Evolutionary conservation across 768 basidiomycete genomes (phyloP).

Genomic region (Russula sp.): DNA sequence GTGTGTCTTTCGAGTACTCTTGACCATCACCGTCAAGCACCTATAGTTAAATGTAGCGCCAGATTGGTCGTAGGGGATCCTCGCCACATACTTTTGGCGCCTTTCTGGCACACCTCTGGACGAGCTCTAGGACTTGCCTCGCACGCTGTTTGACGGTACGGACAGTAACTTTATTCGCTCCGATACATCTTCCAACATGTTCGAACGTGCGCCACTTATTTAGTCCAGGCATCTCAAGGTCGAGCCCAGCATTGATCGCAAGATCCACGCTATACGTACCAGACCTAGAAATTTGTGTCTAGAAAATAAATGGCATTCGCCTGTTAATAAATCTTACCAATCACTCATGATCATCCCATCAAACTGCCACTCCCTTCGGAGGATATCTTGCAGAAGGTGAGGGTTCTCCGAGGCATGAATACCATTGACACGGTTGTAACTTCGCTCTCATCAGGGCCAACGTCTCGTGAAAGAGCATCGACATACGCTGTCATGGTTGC

Average conservation of each 20-base stretch:
- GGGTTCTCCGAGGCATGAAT: slow-evolving; percentile 61
- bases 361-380: slow-evolving; percentile 59
- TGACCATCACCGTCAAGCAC: slow-evolving; percentile 63
- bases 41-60: slow-evolving; percentile 27
- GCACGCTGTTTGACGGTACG: slow-evolving; percentile 43
- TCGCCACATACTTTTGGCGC: slow-evolving; percentile 40
- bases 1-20: slow-evolving; percentile 56
- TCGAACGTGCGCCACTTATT: slow-evolving; percentile 73
- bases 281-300: slow-evolving; percentile 39
- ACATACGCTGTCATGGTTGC: slow-evolving; percentile 50
- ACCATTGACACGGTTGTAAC: slow-evolving; percentile 73
- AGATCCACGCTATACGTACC: slow-evolving; percentile 46
- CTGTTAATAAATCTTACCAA: slow-evolving; percentile 40
- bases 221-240: slow-evolving; percentile 52
- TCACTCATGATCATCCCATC: slow-evolving; percentile 76
- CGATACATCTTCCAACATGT: slow-evolving; percentile 51
- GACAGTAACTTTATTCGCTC: slow-evolving; percentile 57
- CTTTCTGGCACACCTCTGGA: slow-evolving; percentile 51
- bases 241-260: slow-evolving; percentile 21
- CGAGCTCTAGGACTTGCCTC: slow-evolving; percentile 56
- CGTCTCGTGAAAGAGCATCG: neutral
- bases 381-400: slow-evolving; percentile 43
- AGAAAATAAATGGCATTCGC: neutral
- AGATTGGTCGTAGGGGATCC: neutral
- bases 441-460: slow-evolving; percentile 29